Conservation (phyloP, 2,329 filamentous ascomycete species). For the Calonectria montana region DNA sequence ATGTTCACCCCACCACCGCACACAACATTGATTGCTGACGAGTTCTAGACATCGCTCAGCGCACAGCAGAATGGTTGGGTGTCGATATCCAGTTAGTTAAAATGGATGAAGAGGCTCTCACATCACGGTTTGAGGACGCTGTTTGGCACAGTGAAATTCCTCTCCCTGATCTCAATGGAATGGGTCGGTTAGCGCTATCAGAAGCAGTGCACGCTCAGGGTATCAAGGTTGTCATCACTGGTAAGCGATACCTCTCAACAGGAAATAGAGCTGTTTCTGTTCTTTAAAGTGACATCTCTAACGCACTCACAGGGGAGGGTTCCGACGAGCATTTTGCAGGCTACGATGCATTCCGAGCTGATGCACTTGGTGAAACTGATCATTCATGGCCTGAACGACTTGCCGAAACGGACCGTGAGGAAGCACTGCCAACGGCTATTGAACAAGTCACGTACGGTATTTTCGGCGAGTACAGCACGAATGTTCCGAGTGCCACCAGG, state of each 20-base stretch:
- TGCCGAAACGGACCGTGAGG: neutral
- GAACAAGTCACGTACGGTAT: neutral
- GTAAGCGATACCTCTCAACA: neutral
- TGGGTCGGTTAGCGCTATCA: neutral
- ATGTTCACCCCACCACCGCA: no score
- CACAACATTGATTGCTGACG: neutral
- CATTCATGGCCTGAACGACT: neutral
- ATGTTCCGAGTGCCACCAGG: neutral
- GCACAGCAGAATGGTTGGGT: neutral
- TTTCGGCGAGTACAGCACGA: conserved; percentile 1
- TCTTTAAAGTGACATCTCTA: neutral
- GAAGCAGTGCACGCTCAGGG: neutral
- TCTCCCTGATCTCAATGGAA: neutral
- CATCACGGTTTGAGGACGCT: neutral
- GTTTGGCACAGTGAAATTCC: conserved; percentile 1
- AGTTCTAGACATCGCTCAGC: neutral
- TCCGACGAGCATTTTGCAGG: neutral
- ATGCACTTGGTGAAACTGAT: neutral
- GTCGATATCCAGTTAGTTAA: neutral
- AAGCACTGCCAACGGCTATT: neutral
- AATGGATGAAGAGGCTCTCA: neutral
- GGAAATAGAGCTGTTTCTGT: neutral
- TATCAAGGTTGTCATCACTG: neutral
- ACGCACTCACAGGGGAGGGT: neutral
- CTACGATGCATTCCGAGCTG: neutral